A percentile compares a stretch with the other conserved stretches of the same genome.
Conservation (phyloP, 768 basidiomycete species). For the Galerina sulciceps region DNA sequence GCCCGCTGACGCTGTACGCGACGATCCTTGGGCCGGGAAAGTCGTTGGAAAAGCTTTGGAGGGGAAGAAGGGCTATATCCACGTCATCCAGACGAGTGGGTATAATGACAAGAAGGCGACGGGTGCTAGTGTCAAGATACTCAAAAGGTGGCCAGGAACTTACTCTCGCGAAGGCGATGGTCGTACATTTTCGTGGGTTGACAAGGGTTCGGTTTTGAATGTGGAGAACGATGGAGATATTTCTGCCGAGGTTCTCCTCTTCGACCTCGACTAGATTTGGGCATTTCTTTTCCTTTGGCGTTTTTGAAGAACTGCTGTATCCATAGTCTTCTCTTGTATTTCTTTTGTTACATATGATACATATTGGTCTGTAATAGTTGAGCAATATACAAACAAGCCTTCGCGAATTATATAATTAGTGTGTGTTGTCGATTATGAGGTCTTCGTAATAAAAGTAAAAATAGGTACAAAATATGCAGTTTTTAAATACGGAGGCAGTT, state of each 20-base stretch:
- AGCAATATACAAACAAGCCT: too few species aligned
- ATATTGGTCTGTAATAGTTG: too few species aligned
- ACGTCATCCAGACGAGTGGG: constrained; percentile 84
- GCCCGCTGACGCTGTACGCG: constrained; percentile 72
- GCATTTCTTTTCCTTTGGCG: not conserved
- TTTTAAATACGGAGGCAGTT: too few species aligned
- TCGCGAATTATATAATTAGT: too few species aligned
- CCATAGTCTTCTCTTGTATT: too few species aligned
- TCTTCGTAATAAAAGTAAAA: too few species aligned
- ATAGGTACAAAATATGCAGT: too few species aligned
- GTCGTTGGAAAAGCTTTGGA: constrained; percentile 57
- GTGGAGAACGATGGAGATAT: constrained; percentile 69
- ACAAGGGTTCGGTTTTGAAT: constrained; percentile 40
- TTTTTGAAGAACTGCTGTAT: too few species aligned
- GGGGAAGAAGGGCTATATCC: constrained; percentile 75
- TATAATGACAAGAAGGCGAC: constrained; percentile 63
- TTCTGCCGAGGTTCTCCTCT: constrained; percentile 77
- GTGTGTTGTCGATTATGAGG: too few species aligned
- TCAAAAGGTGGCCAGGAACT: constrained; percentile 45
- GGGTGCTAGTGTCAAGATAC: constrained; percentile 63
- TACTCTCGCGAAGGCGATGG: constrained; percentile 88
- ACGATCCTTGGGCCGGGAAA: constrained; percentile 66
- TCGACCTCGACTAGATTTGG: constrained; percentile 65
- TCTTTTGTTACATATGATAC: too few species aligned
- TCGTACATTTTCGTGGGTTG: constrained; percentile 63